Base-by-base conservation (phyloP, 73 alveolate genomes). In the Paramecium octaurelia region DNA sequence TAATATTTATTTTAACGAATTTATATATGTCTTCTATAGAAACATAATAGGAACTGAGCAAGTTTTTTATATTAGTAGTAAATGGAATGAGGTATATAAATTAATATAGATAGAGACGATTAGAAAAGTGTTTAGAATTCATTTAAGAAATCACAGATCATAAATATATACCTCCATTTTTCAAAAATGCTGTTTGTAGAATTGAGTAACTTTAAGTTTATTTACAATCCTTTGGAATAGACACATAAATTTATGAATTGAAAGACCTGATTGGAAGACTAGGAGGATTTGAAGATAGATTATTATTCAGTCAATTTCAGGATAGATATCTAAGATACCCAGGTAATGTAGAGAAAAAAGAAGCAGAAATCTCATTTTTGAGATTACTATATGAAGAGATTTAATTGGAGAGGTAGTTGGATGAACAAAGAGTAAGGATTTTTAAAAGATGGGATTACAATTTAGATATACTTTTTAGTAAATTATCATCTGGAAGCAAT, bases 371-470 rank as follows among this genome's bases (percentile, higher is more conserved):
- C 10, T 21, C 60, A 9, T 38, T 43, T 7, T 4, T 80, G 7
- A 42, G 91, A 27, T 24, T 80, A 24, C 70, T 80, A 8, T 46
- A 80, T 80, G 91, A 80, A 48, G 91, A 80, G 27, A 43, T 80
- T 7, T 44, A 31, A 43, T 44, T 80, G 36, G 91, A 80, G 46
- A 80, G 75, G 46, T 31, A 46, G 8, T 29, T 43, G 23, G 91
- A 80, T 80, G 91, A 80, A 1, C 48, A 48, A 44, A 80, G 91
- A 46, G 46, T 80, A 9, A 80, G 16, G 6, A 42, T 80, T 4
- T 23, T 80, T 40, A 80, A 43, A 80, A 42, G 91, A 80, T 80
- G 91, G 91, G 91, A 80, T 80, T 80, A 80, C 23, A 80, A 80
- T 80, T 21, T 7, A 38, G 71, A 80, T 10, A 42, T 24, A 12